Evolutionary conservation across 23 red algal species (phyloP).

Genomic region (Gracilaria caudata): DNA sequence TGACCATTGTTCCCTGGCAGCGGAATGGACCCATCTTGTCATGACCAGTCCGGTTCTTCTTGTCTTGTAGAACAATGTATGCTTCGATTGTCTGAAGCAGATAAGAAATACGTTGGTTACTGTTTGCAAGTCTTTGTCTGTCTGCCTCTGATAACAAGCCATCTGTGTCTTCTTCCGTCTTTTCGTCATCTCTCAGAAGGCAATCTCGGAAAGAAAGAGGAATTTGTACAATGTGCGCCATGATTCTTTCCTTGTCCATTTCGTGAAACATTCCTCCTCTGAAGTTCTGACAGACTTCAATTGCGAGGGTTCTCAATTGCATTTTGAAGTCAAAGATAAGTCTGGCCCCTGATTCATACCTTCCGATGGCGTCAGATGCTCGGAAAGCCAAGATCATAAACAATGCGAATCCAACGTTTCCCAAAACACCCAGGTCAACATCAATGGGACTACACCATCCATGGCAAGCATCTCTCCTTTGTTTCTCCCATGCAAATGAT

Average conservation of each 20-base stretch:
- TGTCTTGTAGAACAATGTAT: conserved; percentile 43
- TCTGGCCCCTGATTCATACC: conserved; percentile 8
- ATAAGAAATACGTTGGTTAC: conserved; percentile 11
- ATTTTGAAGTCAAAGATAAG: conserved; percentile 24
- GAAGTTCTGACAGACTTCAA: conserved; percentile 19
- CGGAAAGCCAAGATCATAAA: conserved; percentile 29
- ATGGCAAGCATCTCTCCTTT: background rate
- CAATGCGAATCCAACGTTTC: conserved; percentile 34
- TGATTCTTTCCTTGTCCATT: conserved; percentile 12
- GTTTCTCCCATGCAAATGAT: conserved; percentile 33
- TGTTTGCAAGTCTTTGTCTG: conserved; percentile 4
- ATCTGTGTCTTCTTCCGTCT: background rate
- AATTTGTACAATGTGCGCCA: conserved; percentile 29
- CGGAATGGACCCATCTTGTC: background rate
- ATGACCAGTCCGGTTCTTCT: background rate
- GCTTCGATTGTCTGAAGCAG: conserved; percentile 55
- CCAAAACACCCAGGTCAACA: conserved; percentile 17
- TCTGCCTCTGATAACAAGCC: background rate
- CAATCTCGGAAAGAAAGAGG: conserved; percentile 30
- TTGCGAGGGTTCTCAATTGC: background rate
- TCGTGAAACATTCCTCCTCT: conserved; percentile 7
- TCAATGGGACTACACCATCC: conserved; percentile 40
- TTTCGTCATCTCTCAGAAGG: background rate
- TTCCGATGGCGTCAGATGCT: conserved; percentile 27
- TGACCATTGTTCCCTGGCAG: background rate